Conservation (phyloP, 495 filamentous ascomycete species). For the Xylaria nigripes region DNA sequence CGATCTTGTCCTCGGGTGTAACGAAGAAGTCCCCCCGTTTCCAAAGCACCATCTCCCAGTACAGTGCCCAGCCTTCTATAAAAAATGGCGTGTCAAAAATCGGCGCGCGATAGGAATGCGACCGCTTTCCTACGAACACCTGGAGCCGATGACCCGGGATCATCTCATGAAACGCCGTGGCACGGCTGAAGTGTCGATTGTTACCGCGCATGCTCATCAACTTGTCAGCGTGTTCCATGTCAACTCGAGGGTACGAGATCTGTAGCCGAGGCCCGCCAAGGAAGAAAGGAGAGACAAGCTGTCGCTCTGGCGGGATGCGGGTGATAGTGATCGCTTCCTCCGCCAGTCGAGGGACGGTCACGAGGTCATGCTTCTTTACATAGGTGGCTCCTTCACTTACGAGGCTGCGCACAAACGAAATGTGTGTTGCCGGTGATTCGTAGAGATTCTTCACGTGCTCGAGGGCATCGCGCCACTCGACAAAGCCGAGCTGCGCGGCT, state of each 20-base stretch:
- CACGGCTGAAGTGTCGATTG: slow-evolving; percentile 43
- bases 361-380: slow-evolving; percentile 38
- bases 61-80: slow-evolving; percentile 48
- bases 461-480: slow-evolving; percentile 39
- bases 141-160: slow-evolving; percentile 49
- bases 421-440: slow-evolving; percentile 41
- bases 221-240: slow-evolving; percentile 43
- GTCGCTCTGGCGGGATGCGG: slow-evolving; percentile 42
- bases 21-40: slow-evolving; percentile 32
- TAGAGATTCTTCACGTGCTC: slow-evolving; percentile 45
- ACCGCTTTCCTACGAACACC: slow-evolving; percentile 33
- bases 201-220: slow-evolving; percentile 48
- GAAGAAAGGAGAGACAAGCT: slow-evolving; percentile 47
- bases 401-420: slow-evolving; percentile 36
- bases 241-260: slow-evolving; percentile 42
- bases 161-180: slow-evolving; percentile 49
- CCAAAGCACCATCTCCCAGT: slow-evolving; percentile 47
- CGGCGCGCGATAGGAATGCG: slow-evolving; percentile 34
- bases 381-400: slow-evolving; percentile 33
- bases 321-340: slow-evolving; percentile 44
- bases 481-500: slow-evolving; percentile 23
- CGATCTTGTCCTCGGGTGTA: slow-evolving; percentile 39
- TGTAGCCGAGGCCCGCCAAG: slow-evolving; percentile 41
- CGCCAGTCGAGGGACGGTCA: slow-evolving; percentile 43
- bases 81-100: slow-evolving; percentile 46